Percentiles rank a stretch among this genome's conserved stretches.
Conservation (phyloP, 257 asterid genomes). For the Plantago ovata region DNA sequence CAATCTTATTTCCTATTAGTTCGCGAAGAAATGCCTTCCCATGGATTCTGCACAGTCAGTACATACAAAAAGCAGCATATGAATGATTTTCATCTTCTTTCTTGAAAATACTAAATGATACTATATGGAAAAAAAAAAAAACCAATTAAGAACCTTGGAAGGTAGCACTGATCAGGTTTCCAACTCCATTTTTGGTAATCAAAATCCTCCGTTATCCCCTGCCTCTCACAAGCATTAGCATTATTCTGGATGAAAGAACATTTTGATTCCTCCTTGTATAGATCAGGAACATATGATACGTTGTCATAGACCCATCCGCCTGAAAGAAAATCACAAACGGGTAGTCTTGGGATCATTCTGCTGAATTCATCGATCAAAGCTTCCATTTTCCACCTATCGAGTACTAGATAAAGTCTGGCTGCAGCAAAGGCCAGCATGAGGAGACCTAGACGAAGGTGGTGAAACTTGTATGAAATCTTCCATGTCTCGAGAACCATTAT, state of each 20-base stretch:
- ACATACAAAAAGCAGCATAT: background rate
- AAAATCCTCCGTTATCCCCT: background rate
- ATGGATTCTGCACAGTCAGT: slow-evolving; percentile 54
- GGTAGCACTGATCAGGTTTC: slow-evolving; percentile 9
- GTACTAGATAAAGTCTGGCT: background rate
- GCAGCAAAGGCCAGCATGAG: background rate
- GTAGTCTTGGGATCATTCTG: too few species aligned
- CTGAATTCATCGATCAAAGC: background rate
- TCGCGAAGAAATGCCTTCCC: slow-evolving; percentile 45
- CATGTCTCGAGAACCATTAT: background rate
- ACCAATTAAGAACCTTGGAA: slow-evolving; percentile 7
- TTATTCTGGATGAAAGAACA: slow-evolving; percentile 3
- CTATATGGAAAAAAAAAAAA: too few species aligned
- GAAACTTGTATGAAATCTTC: slow-evolving; percentile 1
- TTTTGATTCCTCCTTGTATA: background rate
- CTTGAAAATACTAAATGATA: too few species aligned
- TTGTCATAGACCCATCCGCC: slow-evolving; percentile 10
- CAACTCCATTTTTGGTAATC: slow-evolving; percentile 8
- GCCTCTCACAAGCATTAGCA: background rate
- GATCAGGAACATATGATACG: slow-evolving; percentile 1
- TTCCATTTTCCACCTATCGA: background rate
- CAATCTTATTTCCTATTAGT: slow-evolving; percentile 52
- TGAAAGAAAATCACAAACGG: background rate
- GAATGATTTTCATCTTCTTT: background rate
- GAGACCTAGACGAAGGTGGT: background rate